Conservation (phyloP, 306 rosid genomes). For the Glycine tomentella region DNA sequence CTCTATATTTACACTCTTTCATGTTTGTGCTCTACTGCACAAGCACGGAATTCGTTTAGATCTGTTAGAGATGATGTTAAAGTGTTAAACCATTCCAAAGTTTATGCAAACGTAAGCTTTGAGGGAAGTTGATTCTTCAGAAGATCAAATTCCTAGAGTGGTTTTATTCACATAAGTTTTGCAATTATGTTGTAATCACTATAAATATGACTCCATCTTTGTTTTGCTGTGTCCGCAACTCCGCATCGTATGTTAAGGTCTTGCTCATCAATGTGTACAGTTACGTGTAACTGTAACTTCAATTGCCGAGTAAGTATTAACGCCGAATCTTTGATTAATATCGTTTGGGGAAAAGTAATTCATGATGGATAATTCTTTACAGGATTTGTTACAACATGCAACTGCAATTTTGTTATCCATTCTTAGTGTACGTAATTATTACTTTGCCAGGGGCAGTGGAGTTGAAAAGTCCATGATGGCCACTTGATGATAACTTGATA, state of each 20-base stretch:
- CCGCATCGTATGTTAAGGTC: constrained; percentile 12
- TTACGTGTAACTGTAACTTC: background rate
- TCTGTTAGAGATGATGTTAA: background rate
- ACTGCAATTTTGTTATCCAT: background rate
- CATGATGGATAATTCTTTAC: background rate
- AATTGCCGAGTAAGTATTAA: background rate
- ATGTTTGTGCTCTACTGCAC: constrained; percentile 37
- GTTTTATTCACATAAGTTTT: background rate
- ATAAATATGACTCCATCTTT: background rate
- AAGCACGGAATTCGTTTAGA: background rate
- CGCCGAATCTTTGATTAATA: background rate
- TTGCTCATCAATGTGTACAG: constrained; percentile 26
- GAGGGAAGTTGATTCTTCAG: constrained; percentile 36
- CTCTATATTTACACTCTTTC: constrained; percentile 17
- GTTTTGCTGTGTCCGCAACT: constrained; percentile 35
- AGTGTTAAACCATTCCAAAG: constrained; percentile 12
- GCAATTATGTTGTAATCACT: constrained; percentile 11
- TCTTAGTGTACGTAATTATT: background rate
- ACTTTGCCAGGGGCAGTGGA: background rate
- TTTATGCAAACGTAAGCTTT: constrained; percentile 28
- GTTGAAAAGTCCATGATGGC: background rate
- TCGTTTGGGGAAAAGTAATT: background rate
- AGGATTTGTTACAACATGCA: background rate
- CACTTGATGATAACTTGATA: background rate
- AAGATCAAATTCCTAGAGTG: constrained; percentile 24